Base-by-base conservation (phyloP, 2,329 filamentous ascomycete genomes). In the Phialophora tarda region DNA sequence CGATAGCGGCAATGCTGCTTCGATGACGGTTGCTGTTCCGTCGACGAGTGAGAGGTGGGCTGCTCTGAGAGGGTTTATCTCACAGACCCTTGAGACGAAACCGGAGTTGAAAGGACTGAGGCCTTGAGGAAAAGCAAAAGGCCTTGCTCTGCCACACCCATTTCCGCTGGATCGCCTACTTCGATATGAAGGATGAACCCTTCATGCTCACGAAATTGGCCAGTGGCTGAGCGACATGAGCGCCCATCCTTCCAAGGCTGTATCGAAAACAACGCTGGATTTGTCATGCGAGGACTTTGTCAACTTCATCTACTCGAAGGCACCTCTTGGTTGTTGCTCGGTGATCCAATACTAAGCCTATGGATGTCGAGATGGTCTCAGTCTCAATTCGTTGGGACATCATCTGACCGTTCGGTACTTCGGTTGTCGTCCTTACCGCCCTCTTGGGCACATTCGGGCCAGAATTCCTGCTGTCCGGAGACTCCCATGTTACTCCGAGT, bases 11-110 rank as follows among this genome's bases (percentile, higher is more conserved):
- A 69, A 59, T 64, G 28, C 24, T 24, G n/a, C 55, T n/a, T 7
- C n/a, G 17, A 47, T 14, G 11, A 23, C 47, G 10, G n/a, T 17
- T 23, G 17, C 60, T 24, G 62, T 79, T 11, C 54, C 71, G 30
- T 71, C 79, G 1, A 87, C 84, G 17, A 80, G 85, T 10, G 87
- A 83, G 73, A 82, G 91, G 63, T 97, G 92, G 90, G 90, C 90
- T 32, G 92, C 92, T 17, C 77, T 98, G 77, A 87, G 93, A 73
- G 88, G 84, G 10, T 96, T 94, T 75, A 96, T 97, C 59, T 89
- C 91, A 1, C 85, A 89, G 50, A 97, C 92, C 0, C 92, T 97
- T 88, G 92, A 97, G 80, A 90, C 92, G 78, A 94, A 66, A 34
- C 67, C 69, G 2, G 69, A 67, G 14, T 59, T 70, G 47, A 63